Evolutionary conservation across 257 asterid genomes (phyloP), one percentile per base, ranked within the genome.

Genomic region (Nicotiana knightiana): DNA sequence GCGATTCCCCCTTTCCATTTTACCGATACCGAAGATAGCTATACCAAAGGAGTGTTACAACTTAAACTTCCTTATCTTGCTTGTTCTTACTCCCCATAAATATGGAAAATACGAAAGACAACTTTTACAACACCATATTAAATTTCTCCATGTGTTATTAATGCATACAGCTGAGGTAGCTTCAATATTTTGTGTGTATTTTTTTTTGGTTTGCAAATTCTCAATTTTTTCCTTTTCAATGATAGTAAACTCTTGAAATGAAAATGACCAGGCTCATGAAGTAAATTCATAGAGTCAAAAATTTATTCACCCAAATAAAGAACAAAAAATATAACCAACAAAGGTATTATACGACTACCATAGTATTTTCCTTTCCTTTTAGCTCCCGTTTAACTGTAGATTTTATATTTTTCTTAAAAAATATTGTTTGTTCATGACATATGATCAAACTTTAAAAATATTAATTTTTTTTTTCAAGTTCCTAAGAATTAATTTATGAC

Each of bases 111-210:
- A 67, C 53, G 37, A 79, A 15, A 82, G 78, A 61, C 80, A 79
- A 82, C 82, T 81, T 62, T 39, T 39, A 73, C 73, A 26, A 48
- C 65, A 33, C 37, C 37, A 79, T 71, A 73, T 79, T 63, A 26
- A 79, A 63, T 62, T 78, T 77, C 53, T 59, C 80, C 81, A 81
- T 81, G 87, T 58, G 81, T 73, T 71, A 83, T 83, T 68, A 86
- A 83, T 81, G 83, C 62, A 16, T 70, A 26, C 62, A 13, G 65
- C 82, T 78, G 6, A 59, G 75, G 73, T 70, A 76, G 83, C 59
- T 77, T 67, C 26, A 84, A 81, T 28, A 3, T 17, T 58, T 76
- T 26, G 15, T 21, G 4, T 28, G 35, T 32, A 32, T 3, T 28
- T 54, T 51, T 21, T 6, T 9, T 46, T 39, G 58, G 17, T 11